Conservation (phyloP, 495 filamentous ascomycete genomes). For the Pyronema omphalodes region DNA sequence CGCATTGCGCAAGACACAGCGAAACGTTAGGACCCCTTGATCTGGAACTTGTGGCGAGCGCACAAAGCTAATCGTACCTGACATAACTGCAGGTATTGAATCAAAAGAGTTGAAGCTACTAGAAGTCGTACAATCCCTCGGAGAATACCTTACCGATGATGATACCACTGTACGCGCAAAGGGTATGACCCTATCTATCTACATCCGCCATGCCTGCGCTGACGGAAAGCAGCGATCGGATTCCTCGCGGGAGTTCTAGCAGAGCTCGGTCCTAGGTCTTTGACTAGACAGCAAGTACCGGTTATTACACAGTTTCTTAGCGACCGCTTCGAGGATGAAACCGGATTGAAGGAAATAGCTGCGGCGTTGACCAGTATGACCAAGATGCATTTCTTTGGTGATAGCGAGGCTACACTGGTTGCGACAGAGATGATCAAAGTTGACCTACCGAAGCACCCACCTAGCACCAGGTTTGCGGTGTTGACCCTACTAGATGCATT, state of each 20-base stretch:
- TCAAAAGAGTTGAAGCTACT: slow-evolving; percentile 44
- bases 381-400: slow-evolving; percentile 36
- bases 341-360: slow-evolving; percentile 17
- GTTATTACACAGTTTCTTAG: slow-evolving; percentile 41
- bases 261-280: slow-evolving; percentile 36
- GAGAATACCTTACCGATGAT: slow-evolving; percentile 53
- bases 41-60: no score
- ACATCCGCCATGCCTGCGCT: not conserved
- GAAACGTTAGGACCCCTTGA: slow-evolving; percentile 25
- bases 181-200: slow-evolving; percentile 7
- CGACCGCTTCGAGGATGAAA: slow-evolving; percentile 43
- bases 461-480: slow-evolving; percentile 42
- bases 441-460: slow-evolving; percentile 44
- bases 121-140: slow-evolving; percentile 46
- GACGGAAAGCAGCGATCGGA: slow-evolving; percentile 31
- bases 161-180: slow-evolving; percentile 44
- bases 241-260: slow-evolving; percentile 49
- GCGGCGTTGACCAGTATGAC: slow-evolving; percentile 31
- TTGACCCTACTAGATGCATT: slow-evolving; percentile 45
- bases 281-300: slow-evolving; percentile 49
- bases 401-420: slow-evolving; percentile 30
- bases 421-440: slow-evolving; percentile 19
- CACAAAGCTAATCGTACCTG: slow-evolving; percentile 1
- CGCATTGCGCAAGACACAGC: slow-evolving; percentile 40
- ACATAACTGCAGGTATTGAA: slow-evolving; percentile 34